Conservation (phyloP, 352 stramenopile species). For the Halophytophthora polymorphica region DNA sequence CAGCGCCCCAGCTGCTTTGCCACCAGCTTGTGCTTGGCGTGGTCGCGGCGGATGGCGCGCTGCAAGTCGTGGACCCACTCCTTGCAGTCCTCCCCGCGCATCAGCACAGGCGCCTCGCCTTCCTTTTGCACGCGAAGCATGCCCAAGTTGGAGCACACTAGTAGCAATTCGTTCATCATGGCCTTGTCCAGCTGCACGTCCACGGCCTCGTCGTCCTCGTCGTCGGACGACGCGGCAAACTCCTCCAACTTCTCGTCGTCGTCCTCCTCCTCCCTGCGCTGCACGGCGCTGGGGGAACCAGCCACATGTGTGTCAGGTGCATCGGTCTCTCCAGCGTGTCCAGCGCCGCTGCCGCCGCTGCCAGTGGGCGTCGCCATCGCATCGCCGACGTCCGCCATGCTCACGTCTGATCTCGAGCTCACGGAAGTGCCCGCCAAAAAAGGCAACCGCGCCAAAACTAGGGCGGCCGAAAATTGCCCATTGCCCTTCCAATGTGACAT, state of each 20-base stretch:
- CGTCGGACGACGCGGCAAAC: conserved; percentile 50
- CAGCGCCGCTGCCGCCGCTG: no score
- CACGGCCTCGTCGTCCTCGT: conserved; percentile 30
- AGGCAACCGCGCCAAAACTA: conserved; percentile 11
- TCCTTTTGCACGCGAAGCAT: conserved; percentile 67
- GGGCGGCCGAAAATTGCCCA: no score
- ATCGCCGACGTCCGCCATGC: no score
- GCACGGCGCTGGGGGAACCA: background rate
- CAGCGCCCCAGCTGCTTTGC: conserved; percentile 83
- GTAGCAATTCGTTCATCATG: conserved; percentile 87
- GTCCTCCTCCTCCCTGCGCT: conserved; percentile 15
- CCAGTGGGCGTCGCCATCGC: conserved; percentile 9
- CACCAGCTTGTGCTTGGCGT: conserved; percentile 80
- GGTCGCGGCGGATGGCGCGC: conserved; percentile 72
- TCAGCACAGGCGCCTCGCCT: conserved; percentile 58
- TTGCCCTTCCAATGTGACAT: no score
- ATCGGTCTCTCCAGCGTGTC: no score
- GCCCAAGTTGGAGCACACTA: conserved; percentile 86
- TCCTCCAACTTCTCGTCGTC: conserved; percentile 53
- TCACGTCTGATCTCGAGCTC: background rate
- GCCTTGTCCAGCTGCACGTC: conserved; percentile 52
- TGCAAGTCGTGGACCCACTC: conserved; percentile 87
- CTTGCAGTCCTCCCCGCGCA: conserved; percentile 81
- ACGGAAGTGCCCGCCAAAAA: conserved; percentile 16
- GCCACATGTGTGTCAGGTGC: no score